phyloP scores from a whole-genome alignment of 2,329 filamentous ascomycete genomes.

The Aspergillus pseudonomiae region DNA sequence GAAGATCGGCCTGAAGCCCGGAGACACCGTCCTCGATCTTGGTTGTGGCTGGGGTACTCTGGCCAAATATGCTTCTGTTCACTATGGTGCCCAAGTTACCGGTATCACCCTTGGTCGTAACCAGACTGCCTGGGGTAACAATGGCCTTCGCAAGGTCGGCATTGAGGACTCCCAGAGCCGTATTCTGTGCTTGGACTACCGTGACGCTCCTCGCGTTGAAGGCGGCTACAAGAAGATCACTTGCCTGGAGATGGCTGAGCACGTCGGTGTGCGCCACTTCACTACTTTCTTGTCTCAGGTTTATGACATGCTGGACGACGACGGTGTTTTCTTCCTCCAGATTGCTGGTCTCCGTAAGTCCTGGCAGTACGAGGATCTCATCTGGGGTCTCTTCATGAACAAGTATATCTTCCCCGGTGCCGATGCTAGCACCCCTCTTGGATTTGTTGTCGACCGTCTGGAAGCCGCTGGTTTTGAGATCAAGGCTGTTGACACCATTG shows the following conservation, averaged over 20 bases:
- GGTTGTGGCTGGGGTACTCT: slow-evolving; percentile 98
- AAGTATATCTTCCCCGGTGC: slow-evolving; percentile 98
- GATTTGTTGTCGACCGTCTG: slow-evolving; percentile 80
- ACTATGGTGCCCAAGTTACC: slow-evolving; percentile 83
- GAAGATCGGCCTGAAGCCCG: slow-evolving; percentile 83
- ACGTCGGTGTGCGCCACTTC: slow-evolving; percentile 93
- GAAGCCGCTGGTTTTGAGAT: slow-evolving; percentile 89
- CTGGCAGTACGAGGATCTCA: slow-evolving; percentile 97
- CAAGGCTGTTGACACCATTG: slow-evolving; percentile 89
- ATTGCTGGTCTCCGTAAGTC: slow-evolving; percentile 89
- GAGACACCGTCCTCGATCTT: slow-evolving; percentile 86
- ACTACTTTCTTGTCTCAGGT: slow-evolving; percentile 80
- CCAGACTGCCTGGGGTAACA: slow-evolving; percentile 96
- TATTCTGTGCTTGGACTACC: slow-evolving; percentile 96
- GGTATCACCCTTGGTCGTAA: slow-evolving; percentile 95
- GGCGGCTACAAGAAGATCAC: slow-evolving; percentile 92
- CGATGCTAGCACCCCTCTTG: slow-evolving; percentile 90
- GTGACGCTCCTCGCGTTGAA: slow-evolving; percentile 80
- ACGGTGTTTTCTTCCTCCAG: slow-evolving; percentile 94
- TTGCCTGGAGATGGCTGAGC: slow-evolving; percentile 97
- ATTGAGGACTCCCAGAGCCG: slow-evolving; percentile 85
- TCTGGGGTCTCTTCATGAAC: slow-evolving; percentile 99
- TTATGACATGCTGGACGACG: slow-evolving; percentile 93
- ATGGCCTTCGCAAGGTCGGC: slow-evolving; percentile 77
- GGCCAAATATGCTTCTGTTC: slow-evolving; percentile 85